phyloP scores from a whole-genome alignment of 1,284 basidiomycete genomes.

The Kalmanozyma brasiliensis region DNA sequence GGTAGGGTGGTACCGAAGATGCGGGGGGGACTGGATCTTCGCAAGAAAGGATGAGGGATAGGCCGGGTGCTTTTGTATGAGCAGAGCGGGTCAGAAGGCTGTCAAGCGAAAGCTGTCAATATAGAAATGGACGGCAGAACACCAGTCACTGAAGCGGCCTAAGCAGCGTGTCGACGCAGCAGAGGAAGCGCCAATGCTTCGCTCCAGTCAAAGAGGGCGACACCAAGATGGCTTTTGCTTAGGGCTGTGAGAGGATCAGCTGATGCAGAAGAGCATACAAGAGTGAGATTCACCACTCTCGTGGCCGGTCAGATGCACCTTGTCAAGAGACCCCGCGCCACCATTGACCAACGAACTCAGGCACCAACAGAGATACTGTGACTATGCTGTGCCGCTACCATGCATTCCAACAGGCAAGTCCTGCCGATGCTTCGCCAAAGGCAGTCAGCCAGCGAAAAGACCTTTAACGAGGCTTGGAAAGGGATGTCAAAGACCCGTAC shows the following conservation, averaged over 20 bases:
- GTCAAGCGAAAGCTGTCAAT: neutral
- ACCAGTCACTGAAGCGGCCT: too few relatives aligned
- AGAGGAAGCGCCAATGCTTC: too few relatives aligned
- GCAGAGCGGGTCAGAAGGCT: neutral
- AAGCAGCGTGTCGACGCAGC: too few relatives aligned
- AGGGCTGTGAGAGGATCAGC: too few relatives aligned
- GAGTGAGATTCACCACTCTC: neutral
- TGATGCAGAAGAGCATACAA: too few relatives aligned
- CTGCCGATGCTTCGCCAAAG: too few relatives aligned
- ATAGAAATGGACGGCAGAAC: too few relatives aligned
- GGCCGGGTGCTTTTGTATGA: conserved; percentile 26
- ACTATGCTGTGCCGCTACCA: too few relatives aligned
- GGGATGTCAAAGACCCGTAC: conserved; percentile 8
- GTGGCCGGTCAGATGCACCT: conserved; percentile 12
- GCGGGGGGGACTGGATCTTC: neutral
- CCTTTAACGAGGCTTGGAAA: conserved; percentile 1
- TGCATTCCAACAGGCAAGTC: too few relatives aligned
- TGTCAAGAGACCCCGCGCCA: conserved; percentile 11
- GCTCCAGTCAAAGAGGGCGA: too few relatives aligned
- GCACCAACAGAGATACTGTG: too few relatives aligned
- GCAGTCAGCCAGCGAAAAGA: conserved; percentile 4
- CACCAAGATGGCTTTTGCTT: too few relatives aligned
- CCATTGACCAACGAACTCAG: conserved; percentile 2
- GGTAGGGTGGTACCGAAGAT: neutral
- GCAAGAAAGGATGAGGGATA: conserved; percentile 1